Evolutionary conservation across 2,329 filamentous ascomycete species (phyloP).

Genomic region (Colletotrichum abscissum): DNA sequence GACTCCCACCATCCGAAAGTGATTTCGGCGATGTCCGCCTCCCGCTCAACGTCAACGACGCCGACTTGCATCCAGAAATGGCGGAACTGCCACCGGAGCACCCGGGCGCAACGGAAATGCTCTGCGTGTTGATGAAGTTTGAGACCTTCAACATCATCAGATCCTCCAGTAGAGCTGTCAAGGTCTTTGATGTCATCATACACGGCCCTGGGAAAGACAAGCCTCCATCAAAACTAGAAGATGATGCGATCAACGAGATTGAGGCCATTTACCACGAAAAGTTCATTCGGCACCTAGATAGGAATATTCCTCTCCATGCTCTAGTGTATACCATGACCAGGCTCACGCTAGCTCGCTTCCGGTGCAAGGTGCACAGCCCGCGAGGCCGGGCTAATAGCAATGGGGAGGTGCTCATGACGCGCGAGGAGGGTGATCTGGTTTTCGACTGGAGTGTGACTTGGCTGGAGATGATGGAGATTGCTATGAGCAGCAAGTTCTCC

Average conservation of each 20-base stretch:
- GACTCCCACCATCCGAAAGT: neutral
- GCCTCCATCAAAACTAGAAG: slow-evolving; percentile 29
- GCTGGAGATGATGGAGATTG: slow-evolving; percentile 39
- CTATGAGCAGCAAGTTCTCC: slow-evolving; percentile 41
- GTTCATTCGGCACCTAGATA: slow-evolving; percentile 39
- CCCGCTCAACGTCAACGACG: slow-evolving; percentile 68
- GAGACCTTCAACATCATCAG: slow-evolving; percentile 43
- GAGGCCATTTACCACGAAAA: slow-evolving; percentile 41
- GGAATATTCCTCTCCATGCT: slow-evolving; percentile 43
- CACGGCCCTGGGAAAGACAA: slow-evolving; percentile 11
- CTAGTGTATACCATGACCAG: slow-evolving; percentile 39
- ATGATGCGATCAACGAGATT: slow-evolving; percentile 42
- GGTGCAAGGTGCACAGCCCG: slow-evolving; percentile 44
- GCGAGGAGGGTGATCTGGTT: slow-evolving; percentile 38
- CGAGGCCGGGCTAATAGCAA: slow-evolving; percentile 23
- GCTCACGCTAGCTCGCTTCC: slow-evolving; percentile 42
- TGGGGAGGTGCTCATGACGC: slow-evolving; percentile 32
- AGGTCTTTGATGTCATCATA: slow-evolving; percentile 36
- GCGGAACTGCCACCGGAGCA: slow-evolving; percentile 56
- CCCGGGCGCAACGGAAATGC: slow-evolving; percentile 66
- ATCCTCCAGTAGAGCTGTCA: slow-evolving; percentile 37
- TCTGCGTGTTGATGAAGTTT: slow-evolving; percentile 48
- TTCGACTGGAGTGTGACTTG: slow-evolving; percentile 40
- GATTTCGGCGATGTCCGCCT: slow-evolving; percentile 53
- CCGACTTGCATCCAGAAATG: slow-evolving; percentile 63